Evolutionary conservation across 129 eudicot species (phyloP).

Genomic region (Kitagawia praeruptora): DNA sequence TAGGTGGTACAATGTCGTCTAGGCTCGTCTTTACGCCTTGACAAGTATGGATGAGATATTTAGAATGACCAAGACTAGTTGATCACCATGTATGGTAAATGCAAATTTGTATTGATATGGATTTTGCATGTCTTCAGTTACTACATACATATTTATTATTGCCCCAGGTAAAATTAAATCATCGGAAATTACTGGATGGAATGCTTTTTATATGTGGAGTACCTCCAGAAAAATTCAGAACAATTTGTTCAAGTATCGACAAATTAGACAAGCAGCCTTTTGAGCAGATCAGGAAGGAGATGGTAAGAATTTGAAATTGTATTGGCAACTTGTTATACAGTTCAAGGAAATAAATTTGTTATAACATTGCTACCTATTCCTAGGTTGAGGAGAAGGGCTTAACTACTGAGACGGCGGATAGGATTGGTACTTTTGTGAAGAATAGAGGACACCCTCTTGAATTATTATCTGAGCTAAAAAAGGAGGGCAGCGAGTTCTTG

Average conservation of each 20-base stretch:
- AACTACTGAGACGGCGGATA: slow-evolving; percentile 49
- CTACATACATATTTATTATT: not conserved
- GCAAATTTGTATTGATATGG: not conserved
- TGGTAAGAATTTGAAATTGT: slow-evolving; percentile 37
- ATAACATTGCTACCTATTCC: not conserved
- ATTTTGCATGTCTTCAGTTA: not conserved
- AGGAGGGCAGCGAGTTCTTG: slow-evolving; percentile 56
- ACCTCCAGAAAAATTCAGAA: slow-evolving; percentile 71
- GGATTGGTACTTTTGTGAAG: slow-evolving; percentile 64
- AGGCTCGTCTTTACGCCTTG: too few relatives aligned
- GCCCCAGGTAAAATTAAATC: slow-evolving; percentile 80
- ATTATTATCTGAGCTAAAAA: slow-evolving; percentile 46
- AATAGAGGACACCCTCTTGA: slow-evolving; percentile 61
- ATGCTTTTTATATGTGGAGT: slow-evolving; percentile 92
- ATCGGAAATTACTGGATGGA: slow-evolving; percentile 82
- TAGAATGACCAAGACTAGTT: not conserved
- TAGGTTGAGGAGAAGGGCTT: slow-evolving; percentile 89
- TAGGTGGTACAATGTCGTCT: too few relatives aligned
- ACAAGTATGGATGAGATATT: not conserved
- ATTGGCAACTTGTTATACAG: not conserved
- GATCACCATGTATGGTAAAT: not conserved
- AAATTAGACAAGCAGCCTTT: slow-evolving; percentile 83
- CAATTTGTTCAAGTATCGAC: slow-evolving; percentile 95
- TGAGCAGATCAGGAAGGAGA: slow-evolving; percentile 74
- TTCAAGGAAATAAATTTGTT: not conserved